Evolutionary conservation across 1,284 basidiomycete genomes (phyloP), one percentile per base, ranked within the genome.

Genomic region (Phellinidium pouzarii): DNA sequence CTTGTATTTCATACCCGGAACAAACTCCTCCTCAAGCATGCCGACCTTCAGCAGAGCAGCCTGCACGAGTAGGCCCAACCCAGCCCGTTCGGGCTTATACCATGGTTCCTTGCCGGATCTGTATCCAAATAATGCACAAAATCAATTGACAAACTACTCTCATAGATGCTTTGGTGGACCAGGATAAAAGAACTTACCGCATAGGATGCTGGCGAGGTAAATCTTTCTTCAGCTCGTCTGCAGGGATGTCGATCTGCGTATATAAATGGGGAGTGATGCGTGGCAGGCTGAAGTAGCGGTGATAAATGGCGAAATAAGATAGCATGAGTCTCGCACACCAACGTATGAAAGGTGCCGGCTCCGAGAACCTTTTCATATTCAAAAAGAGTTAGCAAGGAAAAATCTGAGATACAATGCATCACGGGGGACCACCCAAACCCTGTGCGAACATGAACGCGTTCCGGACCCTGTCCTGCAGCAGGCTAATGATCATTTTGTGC

Each of bases 371-470:
- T 26, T 4, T 29, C n/a, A 38, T 25, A 19, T 8, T 12, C 25
- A 42, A 31, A 22, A n/a, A n/a, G n/a, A n/a, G n/a, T n/a, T n/a
- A n/a, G n/a, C n/a, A n/a, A n/a, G n/a, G n/a, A n/a, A n/a, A n/a
- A n/a, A n/a, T n/a, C n/a, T n/a, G n/a, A n/a, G n/a, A n/a, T n/a
- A n/a, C n/a, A n/a, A n/a, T n/a, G n/a, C n/a, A n/a, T n/a, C n/a
- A 48, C 1, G 19, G 25, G 4, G 38, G 9, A 17, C 31, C 11
- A 8, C 19, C 5, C 22, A 12, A 14, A 23, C 8, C 25, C 22
- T 47, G 4, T 23, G 68, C 67, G 23, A 52, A 75, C 74, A 73
- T 69, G 73, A 76, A 75, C 1, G 71, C 71, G 7, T 64, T 62
- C 7, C 73, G 64, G 1, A 71, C 68, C 8, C 61, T 59, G 5